These are phyloP conservation scores for Tulasnella sp. DNA, from an alignment of 768 basidiomycete genomes.

Conservation along the genomic window DNA sequence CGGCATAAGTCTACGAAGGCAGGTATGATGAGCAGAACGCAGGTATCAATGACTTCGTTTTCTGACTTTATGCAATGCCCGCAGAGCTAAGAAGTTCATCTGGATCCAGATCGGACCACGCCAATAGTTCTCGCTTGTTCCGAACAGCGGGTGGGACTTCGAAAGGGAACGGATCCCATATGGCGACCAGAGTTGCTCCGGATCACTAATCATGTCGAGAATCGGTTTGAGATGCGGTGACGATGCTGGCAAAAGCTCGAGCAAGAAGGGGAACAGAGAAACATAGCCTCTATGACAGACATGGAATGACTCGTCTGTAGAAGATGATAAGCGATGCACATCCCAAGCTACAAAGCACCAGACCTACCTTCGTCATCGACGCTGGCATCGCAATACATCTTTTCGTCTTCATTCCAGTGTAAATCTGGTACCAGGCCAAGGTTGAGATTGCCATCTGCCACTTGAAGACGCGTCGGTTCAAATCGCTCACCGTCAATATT, in stretches of 20 bases:
- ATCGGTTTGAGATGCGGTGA: slow-evolving; percentile 77
- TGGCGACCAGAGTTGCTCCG: slow-evolving; percentile 81
- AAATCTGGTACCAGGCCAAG: slow-evolving; percentile 71
- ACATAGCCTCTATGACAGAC: slow-evolving; percentile 90
- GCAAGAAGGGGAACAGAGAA: slow-evolving; percentile 86
- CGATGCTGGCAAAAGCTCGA: slow-evolving; percentile 62
- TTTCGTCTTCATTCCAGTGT: slow-evolving; percentile 80
- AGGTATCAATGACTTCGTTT: background rate
- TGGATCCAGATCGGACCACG: slow-evolving; percentile 94
- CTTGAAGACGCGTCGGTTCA: no score
- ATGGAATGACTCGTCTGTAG: slow-evolving; percentile 77
- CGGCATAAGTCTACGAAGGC: slow-evolving; percentile 57
- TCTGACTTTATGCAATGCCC: slow-evolving; percentile 63
- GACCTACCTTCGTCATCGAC: slow-evolving; percentile 69
- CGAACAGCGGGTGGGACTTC: slow-evolving; percentile 80
- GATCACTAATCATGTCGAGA: slow-evolving; percentile 68
- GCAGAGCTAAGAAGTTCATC: slow-evolving; percentile 88
- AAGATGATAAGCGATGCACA: background rate
- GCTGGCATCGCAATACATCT: slow-evolving; percentile 90
- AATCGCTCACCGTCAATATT: slow-evolving; percentile 70
- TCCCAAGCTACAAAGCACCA: background rate
- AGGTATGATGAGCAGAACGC: background rate
- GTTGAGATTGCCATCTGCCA: no score
- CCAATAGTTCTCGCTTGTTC: slow-evolving; percentile 94
- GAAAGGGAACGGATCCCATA: slow-evolving; percentile 85